These are phyloP conservation scores for Talaromyces islandicus DNA, from an alignment of 2,329 filamentous ascomycete species.

Conservation along the genomic window DNA sequence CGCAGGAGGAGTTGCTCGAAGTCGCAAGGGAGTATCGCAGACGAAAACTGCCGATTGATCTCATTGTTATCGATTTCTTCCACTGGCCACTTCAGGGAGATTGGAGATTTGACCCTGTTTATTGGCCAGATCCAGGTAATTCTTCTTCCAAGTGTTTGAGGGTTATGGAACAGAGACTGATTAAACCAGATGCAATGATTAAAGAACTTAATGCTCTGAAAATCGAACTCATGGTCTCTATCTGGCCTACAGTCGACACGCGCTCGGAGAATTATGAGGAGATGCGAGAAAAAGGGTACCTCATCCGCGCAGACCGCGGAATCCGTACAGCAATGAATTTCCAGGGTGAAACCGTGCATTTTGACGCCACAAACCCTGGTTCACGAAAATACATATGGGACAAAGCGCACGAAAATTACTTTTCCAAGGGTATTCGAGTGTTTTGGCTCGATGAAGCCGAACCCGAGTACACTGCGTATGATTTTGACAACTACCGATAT, in stretches of 20 bases:
- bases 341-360: conserved; percentile 54
- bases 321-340: conserved; percentile 55
- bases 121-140: conserved; percentile 58
- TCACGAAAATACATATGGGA: conserved; percentile 56
- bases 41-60: conserved; percentile 52
- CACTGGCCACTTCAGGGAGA: conserved; percentile 63
- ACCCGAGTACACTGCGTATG: conserved; percentile 59
- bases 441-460: conserved; percentile 69
- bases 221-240: conserved; percentile 63
- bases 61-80: conserved; percentile 65
- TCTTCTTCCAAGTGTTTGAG: neutral
- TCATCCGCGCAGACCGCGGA: conserved; percentile 58
- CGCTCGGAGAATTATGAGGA: conserved; percentile 54
- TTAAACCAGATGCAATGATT: conserved; percentile 52
- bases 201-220: conserved; percentile 52
- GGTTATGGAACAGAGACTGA: neutral
- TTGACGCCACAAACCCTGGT: conserved; percentile 58
- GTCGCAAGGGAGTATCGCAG: conserved; percentile 56
- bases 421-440: conserved; percentile 54
- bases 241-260: conserved; percentile 63
- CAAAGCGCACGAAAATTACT: conserved; percentile 56
- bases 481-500: conserved; percentile 63
- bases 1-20: conserved; percentile 56
- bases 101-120: conserved; percentile 60
- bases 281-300: conserved; percentile 55